phyloP scores from a whole-genome alignment of 108 stramenopile species.

The Hondaea fermentalgiana region DNA sequence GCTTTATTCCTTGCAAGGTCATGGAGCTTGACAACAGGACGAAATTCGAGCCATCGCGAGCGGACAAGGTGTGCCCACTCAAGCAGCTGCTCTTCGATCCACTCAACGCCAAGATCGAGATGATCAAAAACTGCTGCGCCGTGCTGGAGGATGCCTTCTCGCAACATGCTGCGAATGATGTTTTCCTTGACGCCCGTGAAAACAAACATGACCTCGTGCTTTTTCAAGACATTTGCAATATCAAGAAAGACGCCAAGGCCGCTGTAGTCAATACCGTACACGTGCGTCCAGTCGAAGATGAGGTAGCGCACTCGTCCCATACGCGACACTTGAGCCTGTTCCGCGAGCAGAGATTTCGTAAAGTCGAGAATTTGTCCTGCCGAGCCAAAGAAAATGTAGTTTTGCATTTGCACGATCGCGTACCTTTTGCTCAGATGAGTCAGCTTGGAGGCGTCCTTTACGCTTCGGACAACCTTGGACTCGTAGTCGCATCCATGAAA shows the following conservation, averaged over 20 bases:
- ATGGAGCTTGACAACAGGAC: background rate
- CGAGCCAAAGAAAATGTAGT: background rate
- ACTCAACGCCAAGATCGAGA: background rate
- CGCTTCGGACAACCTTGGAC: background rate
- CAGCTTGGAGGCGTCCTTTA: background rate
- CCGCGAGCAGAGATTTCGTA: background rate
- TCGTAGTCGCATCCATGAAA: background rate
- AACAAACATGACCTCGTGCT: background rate
- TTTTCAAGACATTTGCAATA: background rate
- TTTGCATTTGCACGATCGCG: background rate
- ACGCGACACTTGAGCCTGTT: background rate
- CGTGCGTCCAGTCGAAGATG: background rate
- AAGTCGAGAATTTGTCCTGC: background rate
- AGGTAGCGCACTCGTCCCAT: background rate
- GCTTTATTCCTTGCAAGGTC: background rate
- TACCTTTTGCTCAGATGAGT: background rate
- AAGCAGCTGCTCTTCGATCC: background rate
- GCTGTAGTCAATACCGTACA: background rate
- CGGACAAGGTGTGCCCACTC: background rate
- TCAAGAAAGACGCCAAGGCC: background rate
- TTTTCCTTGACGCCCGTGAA: background rate
- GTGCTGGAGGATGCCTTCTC: background rate
- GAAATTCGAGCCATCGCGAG: background rate
- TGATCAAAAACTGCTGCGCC: background rate
- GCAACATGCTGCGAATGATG: background rate